Evolutionary conservation across 345 rosid species (phyloP).

Genomic region (Rhizophora mangle): DNA sequence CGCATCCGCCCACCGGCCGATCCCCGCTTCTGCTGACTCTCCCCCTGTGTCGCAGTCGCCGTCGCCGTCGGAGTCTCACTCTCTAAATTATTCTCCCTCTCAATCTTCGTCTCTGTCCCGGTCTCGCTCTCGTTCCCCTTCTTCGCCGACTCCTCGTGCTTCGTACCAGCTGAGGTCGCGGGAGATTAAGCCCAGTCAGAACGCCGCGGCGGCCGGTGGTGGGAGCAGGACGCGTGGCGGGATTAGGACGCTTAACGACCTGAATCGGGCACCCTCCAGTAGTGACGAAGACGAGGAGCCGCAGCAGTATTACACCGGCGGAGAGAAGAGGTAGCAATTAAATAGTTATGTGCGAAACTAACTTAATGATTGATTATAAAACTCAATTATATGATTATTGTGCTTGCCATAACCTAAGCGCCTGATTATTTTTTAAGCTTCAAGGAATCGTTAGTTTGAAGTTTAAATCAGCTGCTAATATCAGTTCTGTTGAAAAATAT

Average conservation of each 20-base stretch:
- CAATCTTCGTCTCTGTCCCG: constrained; percentile 55
- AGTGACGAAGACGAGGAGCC: constrained; percentile 50
- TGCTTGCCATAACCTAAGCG: too few relatives aligned
- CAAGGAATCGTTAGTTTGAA: too few relatives aligned
- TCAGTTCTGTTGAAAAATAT: too few relatives aligned
- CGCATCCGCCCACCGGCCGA: constrained; percentile 15
- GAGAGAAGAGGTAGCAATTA: constrained; percentile 65
- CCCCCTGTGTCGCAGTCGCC: constrained; percentile 30
- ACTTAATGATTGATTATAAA: background rate
- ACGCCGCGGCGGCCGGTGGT: constrained; percentile 33
- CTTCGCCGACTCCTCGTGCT: constrained; percentile 17
- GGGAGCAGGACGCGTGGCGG: constrained; percentile 52
- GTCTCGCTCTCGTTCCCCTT: constrained; percentile 60
- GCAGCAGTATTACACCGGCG: constrained; percentile 80
- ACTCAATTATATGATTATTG: too few relatives aligned
- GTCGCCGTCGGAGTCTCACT: constrained; percentile 26
- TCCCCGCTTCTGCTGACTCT: constrained; percentile 25
- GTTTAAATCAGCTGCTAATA: too few relatives aligned
- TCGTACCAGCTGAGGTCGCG: constrained; percentile 59
- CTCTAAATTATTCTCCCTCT: constrained; percentile 53
- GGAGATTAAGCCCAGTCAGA: constrained; percentile 24
- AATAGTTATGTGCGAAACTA: background rate
- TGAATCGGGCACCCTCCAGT: constrained; percentile 49
- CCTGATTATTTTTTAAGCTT: too few relatives aligned
- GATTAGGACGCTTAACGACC: constrained; percentile 78